These are phyloP conservation scores for Aspergillus cavernicola DNA, from an alignment of 495 filamentous ascomycete genomes.

Conservation along the genomic window DNA sequence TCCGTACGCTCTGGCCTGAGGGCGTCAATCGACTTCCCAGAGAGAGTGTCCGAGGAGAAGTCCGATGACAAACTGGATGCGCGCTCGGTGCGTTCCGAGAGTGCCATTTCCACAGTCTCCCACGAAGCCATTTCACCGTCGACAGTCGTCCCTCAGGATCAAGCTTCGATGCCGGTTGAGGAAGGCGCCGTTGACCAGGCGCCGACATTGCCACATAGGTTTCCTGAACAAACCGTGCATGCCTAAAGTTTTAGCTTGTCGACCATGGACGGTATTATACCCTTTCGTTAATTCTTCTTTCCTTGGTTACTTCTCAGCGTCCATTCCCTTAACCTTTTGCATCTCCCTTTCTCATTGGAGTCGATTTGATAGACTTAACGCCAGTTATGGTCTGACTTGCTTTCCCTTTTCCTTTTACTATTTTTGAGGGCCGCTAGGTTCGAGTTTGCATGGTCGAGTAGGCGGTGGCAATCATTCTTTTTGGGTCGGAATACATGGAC, in stretches of 20 bases:
- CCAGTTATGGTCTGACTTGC: neutral
- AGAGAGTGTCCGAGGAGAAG: slow-evolving; percentile 24
- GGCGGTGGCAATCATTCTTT: slow-evolving; percentile 5
- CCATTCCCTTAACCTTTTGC: neutral
- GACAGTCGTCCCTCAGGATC: slow-evolving; percentile 3
- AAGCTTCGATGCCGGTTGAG: neutral
- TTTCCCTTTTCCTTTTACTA: neutral
- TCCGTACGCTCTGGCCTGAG: slow-evolving; percentile 24
- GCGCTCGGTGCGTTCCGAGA: slow-evolving; percentile 12
- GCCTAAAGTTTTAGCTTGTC: slow-evolving; percentile 14
- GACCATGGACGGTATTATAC: slow-evolving; percentile 20
- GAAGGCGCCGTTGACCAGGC: slow-evolving; percentile 1
- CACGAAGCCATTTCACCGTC: neutral
- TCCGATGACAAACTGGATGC: slow-evolving; percentile 11
- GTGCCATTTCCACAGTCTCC: slow-evolving; percentile 4
- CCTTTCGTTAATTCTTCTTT: slow-evolving; percentile 14
- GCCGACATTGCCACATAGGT: slow-evolving; percentile 13
- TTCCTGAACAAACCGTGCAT: slow-evolving; percentile 23
- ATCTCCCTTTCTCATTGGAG: neutral
- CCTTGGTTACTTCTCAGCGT: slow-evolving; percentile 5
- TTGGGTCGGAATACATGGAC: slow-evolving; percentile 3
- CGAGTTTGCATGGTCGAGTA: slow-evolving; percentile 1
- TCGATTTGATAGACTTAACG: slow-evolving; percentile 3
- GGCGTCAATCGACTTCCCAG: slow-evolving; percentile 18
- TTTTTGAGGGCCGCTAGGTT: neutral